Evolutionary conservation across 768 basidiomycete species (phyloP).

Genomic region (Boletellus ananas): DNA sequence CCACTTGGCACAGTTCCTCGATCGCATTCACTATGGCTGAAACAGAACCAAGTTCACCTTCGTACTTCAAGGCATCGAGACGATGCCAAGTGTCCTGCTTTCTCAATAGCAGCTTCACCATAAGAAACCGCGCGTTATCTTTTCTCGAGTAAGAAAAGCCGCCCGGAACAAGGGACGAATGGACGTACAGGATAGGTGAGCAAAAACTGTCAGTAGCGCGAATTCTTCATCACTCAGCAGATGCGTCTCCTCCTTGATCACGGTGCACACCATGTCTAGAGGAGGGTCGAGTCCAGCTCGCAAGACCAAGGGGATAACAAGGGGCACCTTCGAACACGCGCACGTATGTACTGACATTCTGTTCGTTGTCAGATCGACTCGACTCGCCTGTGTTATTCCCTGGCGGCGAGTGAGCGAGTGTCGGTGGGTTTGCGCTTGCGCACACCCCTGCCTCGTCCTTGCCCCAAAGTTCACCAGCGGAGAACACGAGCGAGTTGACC

Average conservation of each 20-base stretch:
- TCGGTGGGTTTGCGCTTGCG: conserved; percentile 1
- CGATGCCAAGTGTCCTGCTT: conserved; percentile 55
- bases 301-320: neutral
- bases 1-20: conserved; percentile 37
- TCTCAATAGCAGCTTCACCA: conserved; percentile 59
- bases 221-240: conserved; percentile 52
- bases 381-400: conserved; percentile 1
- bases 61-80: conserved; percentile 41
- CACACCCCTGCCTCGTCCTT: conserved; percentile 15
- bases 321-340: conserved; percentile 28
- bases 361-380: conserved; percentile 1
- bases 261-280: conserved; percentile 54
- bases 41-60: conserved; percentile 37
- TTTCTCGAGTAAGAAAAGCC: conserved; percentile 8
- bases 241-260: conserved; percentile 46
- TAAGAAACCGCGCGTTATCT: conserved; percentile 60
- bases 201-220: conserved; percentile 39
- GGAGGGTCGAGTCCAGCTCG: neutral
- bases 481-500: conserved; percentile 29
- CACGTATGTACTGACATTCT: conserved; percentile 25
- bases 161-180: neutral
- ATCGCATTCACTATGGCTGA: conserved; percentile 40
- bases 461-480: conserved; percentile 23
- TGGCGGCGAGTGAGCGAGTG: neutral
- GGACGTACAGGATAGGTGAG: conserved; percentile 47